phyloP scores from a whole-genome alignment of 331 rosid species.

The Malus hybrid region DNA sequence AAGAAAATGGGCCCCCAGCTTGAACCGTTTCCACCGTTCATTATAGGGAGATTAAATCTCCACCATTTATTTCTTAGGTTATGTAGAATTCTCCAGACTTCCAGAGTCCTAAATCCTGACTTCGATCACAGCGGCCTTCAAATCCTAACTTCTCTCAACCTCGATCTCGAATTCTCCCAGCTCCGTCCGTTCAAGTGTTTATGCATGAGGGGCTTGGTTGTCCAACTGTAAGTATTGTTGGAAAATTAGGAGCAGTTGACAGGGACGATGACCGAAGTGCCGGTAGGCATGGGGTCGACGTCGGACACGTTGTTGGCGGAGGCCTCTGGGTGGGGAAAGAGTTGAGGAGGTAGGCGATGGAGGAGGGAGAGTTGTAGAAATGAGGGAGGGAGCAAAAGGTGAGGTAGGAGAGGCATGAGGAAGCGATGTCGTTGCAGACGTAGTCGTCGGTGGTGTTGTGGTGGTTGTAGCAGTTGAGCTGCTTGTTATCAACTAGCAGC shows the following conservation, averaged over 20 bases:
- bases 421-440: constrained; percentile 10
- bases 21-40: no score
- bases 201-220: no score
- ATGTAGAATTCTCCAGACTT: no score
- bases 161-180: no score
- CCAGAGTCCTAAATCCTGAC: no score
- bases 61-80: no score
- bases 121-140: no score
- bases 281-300: constrained; percentile 17
- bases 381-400: constrained; percentile 26
- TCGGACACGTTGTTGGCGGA: constrained; percentile 41
- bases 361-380: constrained; percentile 12
- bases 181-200: no score
- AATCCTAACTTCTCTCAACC: no score
- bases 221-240: not conserved
- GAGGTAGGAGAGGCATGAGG: not conserved
- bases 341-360: constrained; percentile 14
- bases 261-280: constrained; percentile 36
- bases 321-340: not conserved
- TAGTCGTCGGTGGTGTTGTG: constrained; percentile 19
- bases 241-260: constrained; percentile 40
- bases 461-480: constrained; percentile 22
- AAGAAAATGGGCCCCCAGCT: no score
- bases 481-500: constrained; percentile 14
- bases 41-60: no score